Evolutionary conservation across 495 filamentous ascomycete genomes (phyloP).

Genomic region (Neurospora sp.): DNA sequence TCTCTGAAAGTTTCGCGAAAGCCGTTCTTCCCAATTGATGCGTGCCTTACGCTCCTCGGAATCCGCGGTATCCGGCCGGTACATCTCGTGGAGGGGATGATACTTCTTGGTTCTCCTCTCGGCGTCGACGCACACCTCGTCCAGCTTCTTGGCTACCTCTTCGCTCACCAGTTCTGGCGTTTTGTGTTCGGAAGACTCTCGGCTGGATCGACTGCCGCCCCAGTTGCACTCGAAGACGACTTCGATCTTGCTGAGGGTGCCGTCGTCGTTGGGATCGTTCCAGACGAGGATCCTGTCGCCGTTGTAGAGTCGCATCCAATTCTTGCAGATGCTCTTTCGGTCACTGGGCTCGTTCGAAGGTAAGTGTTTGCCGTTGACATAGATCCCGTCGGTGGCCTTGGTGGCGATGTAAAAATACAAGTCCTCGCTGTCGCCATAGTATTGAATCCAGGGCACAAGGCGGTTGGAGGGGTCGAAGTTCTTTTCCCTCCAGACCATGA

Average conservation of each 20-base stretch:
- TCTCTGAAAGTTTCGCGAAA: background rate
- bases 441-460: conserved; percentile 24
- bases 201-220: conserved; percentile 31
- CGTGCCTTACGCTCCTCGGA: background rate
- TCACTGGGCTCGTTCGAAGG: conserved; percentile 26
- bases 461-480: conserved; percentile 43
- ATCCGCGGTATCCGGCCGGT: background rate
- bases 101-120: conserved; percentile 14
- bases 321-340: conserved; percentile 15
- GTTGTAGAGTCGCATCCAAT: conserved; percentile 58
- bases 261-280: conserved; percentile 4
- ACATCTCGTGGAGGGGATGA: background rate
- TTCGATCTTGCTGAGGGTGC: conserved; percentile 19
- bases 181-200: conserved; percentile 10
- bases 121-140: conserved; percentile 14
- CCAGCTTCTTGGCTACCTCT: conserved; percentile 15
- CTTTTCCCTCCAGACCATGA: conserved; percentile 56
- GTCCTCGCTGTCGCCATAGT: conserved; percentile 31
- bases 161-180: conserved; percentile 7
- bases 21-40: background rate
- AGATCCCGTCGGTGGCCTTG: conserved; percentile 58
- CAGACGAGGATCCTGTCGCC: conserved; percentile 64
- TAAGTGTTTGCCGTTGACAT: conserved; percentile 57
- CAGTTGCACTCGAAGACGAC: conserved; percentile 37
- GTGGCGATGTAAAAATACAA: conserved; percentile 62